Percentiles rank a stretch among this genome's conserved stretches.
Evolutionary conservation across 2,329 filamentous ascomycete genomes (phyloP).

Genomic region (Dryadomyces sulphureus): DNA sequence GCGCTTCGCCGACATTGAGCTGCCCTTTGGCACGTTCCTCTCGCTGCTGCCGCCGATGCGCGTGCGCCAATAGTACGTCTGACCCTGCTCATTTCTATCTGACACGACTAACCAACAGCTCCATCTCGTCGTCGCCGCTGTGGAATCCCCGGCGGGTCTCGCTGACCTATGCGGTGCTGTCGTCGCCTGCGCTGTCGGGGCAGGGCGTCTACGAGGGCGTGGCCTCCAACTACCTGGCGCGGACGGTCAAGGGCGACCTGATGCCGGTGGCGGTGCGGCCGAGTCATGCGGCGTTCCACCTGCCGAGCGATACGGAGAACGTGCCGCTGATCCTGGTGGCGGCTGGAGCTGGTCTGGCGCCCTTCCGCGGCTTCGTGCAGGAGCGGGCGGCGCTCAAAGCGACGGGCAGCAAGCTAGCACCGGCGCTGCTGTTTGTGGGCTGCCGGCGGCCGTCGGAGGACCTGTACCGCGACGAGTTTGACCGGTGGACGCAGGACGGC

Average conservation of each 20-base stretch:
- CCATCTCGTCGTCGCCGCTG: slow-evolving; percentile 61
- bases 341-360: slow-evolving; percentile 42
- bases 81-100: background rate
- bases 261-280: slow-evolving; percentile 34
- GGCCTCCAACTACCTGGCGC: slow-evolving; percentile 44
- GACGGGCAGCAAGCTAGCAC: slow-evolving; percentile 38
- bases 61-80: slow-evolving; percentile 48
- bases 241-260: slow-evolving; percentile 26
- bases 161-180: slow-evolving; percentile 54
- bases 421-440: slow-evolving; percentile 50
- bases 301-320: slow-evolving; percentile 28
- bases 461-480: slow-evolving; percentile 44
- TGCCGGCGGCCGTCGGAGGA: slow-evolving; percentile 43
- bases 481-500: slow-evolving; percentile 42
- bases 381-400: slow-evolving; percentile 39
- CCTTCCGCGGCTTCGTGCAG: slow-evolving; percentile 48
- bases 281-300: slow-evolving; percentile 29
- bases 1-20: slow-evolving; percentile 38
- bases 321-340: slow-evolving; percentile 36
- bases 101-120: slow-evolving; percentile 21
- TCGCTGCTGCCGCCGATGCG: slow-evolving; percentile 64
- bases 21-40: slow-evolving; percentile 54
- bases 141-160: slow-evolving; percentile 40
- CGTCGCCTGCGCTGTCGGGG: slow-evolving; percentile 35
- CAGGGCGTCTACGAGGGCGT: slow-evolving; percentile 41